Evolutionary conservation across 2,329 filamentous ascomycete species (phyloP).

Genomic region (Chaetomium olivaceum): DNA sequence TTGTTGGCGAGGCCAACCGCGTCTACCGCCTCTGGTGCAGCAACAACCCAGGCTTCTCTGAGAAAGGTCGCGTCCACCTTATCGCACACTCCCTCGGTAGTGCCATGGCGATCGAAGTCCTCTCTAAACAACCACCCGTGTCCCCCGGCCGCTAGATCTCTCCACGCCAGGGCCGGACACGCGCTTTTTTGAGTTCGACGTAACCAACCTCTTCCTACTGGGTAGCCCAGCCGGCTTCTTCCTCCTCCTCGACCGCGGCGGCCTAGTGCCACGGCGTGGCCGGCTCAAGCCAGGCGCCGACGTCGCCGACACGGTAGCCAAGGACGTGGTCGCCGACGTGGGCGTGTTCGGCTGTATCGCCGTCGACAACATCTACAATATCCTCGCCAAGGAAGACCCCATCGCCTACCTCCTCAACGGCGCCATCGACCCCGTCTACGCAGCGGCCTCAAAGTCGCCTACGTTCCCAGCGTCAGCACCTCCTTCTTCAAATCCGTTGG

Average conservation of each 20-base stretch:
- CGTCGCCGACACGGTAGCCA: constrained; percentile 56
- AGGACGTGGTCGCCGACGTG: constrained; percentile 69
- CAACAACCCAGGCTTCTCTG: constrained; percentile 85
- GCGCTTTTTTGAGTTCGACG: constrained; percentile 85
- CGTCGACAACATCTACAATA: constrained; percentile 95
- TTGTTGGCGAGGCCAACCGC: constrained; percentile 87
- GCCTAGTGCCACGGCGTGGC: constrained; percentile 73
- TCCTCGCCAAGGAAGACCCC: constrained; percentile 70
- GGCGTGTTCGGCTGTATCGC: constrained; percentile 87
- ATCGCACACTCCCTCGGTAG: constrained; percentile 93
- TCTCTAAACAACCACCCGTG: constrained; percentile 79
- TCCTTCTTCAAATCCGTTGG: constrained; percentile 66
- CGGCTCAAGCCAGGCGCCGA: constrained; percentile 75
- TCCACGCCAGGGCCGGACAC: constrained; percentile 45
- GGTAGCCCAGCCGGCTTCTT: constrained; percentile 94
- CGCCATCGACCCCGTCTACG: constrained; percentile 79
- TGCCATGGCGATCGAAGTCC: constrained; percentile 88
- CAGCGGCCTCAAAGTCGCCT: constrained; percentile 72
- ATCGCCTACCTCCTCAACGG: constrained; percentile 93
- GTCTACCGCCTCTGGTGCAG: constrained; percentile 94
- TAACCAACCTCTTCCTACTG: constrained; percentile 81
- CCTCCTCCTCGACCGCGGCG: constrained; percentile 74
- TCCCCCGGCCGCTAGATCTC: constrained; percentile 53
- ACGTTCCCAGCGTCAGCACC: constrained; percentile 71
- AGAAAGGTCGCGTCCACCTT: constrained; percentile 82